Conservation (phyloP, 768 basidiomycete species). For the Paxillus rubicundulus region DNA sequence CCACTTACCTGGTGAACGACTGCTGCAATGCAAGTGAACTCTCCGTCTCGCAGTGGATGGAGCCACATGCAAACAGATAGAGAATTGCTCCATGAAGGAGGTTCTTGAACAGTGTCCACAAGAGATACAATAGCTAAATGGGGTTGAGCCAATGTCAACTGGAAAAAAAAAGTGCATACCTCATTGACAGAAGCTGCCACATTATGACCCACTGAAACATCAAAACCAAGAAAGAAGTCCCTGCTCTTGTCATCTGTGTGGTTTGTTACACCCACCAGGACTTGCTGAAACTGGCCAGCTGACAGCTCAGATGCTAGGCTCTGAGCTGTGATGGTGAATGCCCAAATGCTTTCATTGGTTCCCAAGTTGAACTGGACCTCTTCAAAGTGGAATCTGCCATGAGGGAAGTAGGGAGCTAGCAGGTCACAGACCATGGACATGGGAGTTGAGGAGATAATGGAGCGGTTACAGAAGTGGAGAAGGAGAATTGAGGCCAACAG, state of each 20-base stretch:
- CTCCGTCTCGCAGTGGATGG: neutral
- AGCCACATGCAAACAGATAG: neutral
- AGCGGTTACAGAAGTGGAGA: neutral
- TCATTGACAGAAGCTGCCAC: neutral
- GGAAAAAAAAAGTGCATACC: no score
- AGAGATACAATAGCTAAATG: neutral
- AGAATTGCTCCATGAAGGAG: neutral
- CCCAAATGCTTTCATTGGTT: neutral
- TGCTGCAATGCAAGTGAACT: no score
- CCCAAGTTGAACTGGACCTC: neutral
- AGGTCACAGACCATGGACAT: neutral
- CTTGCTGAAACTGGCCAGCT: neutral
- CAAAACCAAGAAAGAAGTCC: neutral
- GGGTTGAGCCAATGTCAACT: no score
- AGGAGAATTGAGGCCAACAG: neutral
- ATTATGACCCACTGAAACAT: neutral
- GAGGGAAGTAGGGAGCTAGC: neutral
- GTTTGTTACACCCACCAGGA: neutral
- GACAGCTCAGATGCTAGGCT: neutral
- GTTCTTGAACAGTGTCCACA: neutral
- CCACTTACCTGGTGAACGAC: no score
- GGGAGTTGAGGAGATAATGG: neutral
- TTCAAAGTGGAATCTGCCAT: neutral
- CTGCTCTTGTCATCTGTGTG: neutral
- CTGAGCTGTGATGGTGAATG: neutral